Evolutionary conservation across 1,139 yeast species (phyloP).

Genomic region (Hanseniaspora uvarum): DNA sequence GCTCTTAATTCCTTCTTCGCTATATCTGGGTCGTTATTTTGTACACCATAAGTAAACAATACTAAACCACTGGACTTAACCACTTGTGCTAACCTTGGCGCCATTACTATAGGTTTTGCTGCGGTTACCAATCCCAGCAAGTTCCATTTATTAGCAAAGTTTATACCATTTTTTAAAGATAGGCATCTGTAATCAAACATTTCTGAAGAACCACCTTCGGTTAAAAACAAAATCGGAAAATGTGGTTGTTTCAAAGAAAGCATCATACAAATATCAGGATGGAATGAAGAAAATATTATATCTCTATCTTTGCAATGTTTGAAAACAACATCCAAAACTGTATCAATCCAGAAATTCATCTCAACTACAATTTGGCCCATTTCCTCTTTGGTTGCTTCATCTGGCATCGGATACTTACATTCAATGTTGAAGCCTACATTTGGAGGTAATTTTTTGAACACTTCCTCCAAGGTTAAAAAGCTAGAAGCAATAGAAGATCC

Average conservation of each 20-base stretch:
- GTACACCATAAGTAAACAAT: slow-evolving; percentile 83
- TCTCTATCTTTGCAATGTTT: slow-evolving; percentile 70
- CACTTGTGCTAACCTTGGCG: slow-evolving; percentile 81
- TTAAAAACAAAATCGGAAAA: slow-evolving; percentile 76
- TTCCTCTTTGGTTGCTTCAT: slow-evolving; percentile 80
- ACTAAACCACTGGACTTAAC: slow-evolving; percentile 86
- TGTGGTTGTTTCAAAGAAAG: slow-evolving; percentile 87
- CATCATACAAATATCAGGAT: slow-evolving; percentile 83
- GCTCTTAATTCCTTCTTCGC: slow-evolving; percentile 82
- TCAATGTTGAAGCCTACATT: slow-evolving; percentile 90
- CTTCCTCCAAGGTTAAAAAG: slow-evolving; percentile 77
- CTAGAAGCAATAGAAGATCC: slow-evolving; percentile 87
- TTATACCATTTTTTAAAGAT: slow-evolving; percentile 79
- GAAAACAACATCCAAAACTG: slow-evolving; percentile 69
- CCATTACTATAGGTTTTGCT: slow-evolving; percentile 68
- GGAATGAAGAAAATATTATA: slow-evolving; percentile 83
- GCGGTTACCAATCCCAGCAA: slow-evolving; percentile 87
- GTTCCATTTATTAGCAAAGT: slow-evolving; percentile 89
- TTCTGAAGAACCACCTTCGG: slow-evolving; percentile 71
- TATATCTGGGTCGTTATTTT: slow-evolving; percentile 75
- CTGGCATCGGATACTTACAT: slow-evolving; percentile 90
- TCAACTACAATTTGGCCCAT: slow-evolving; percentile 81
- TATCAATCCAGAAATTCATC: slow-evolving; percentile 76
- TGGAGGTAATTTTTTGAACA: slow-evolving; percentile 69
- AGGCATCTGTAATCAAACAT: slow-evolving; percentile 89